Conservation (phyloP, 2,329 filamentous ascomycete species). For the Fusarium siculi region DNA sequence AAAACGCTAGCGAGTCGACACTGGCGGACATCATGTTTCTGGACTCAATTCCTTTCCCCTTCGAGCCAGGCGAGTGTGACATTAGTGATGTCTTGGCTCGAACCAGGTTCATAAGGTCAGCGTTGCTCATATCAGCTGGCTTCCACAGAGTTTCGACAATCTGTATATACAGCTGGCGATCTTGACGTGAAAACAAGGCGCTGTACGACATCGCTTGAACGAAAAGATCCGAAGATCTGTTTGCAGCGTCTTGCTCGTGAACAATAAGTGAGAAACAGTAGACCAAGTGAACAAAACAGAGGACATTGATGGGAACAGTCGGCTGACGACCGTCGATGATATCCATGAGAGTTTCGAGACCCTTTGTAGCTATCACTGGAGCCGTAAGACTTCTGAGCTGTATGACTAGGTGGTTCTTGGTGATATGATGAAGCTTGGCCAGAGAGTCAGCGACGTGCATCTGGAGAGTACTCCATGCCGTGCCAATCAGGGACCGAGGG, state of each 20-base stretch:
- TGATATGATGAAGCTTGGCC: constrained; percentile 54
- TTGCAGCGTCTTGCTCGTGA: constrained; percentile 53
- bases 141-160: constrained; percentile 62
- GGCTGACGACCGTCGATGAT: constrained; percentile 53
- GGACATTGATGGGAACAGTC: constrained; percentile 54
- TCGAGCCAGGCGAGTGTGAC: constrained; percentile 45
- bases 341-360: constrained; percentile 54
- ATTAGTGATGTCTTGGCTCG: constrained; percentile 28
- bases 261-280: constrained; percentile 62
- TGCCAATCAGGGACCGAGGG: constrained; percentile 52
- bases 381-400: constrained; percentile 55
- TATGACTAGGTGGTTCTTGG: constrained; percentile 55
- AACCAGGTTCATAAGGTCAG: constrained; percentile 46
- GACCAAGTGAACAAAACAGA: constrained; percentile 64
- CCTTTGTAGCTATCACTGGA: constrained; percentile 52
- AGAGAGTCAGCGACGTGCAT: constrained; percentile 59
- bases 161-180: constrained; percentile 54
- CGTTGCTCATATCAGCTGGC: constrained; percentile 49
- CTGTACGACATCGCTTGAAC: constrained; percentile 59
- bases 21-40: constrained; percentile 45
- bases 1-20: constrained; percentile 53
- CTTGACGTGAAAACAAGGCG: constrained; percentile 50
- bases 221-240: constrained; percentile 56
- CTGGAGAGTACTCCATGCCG: constrained; percentile 58
- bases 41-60: constrained; percentile 56